Base-by-base conservation (phyloP, 345 rosid genomes). In the Salix exigua region DNA sequence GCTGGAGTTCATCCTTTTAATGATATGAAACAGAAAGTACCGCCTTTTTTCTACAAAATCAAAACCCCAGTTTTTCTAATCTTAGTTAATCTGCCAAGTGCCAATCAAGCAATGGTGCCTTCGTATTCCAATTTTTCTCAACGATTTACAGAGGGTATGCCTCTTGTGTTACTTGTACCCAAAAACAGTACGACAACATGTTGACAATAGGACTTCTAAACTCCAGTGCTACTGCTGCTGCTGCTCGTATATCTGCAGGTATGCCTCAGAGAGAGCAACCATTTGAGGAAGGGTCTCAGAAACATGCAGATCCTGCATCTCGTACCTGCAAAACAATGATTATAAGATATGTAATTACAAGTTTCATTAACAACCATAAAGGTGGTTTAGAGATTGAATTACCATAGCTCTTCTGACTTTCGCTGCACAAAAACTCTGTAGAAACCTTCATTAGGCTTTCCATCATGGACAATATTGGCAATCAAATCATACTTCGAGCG, bases 211-310 rank as follows among this genome's bases (percentile, higher is more conserved):
- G 18, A 51, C 19, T 70, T 58, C 55, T 26, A 46, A 18, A 31
- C 40, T 73, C 50, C 5, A 35, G 44, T 70, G 72, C 83, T 78
- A 83, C 85, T 81, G 87, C 38, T 96, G 87, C 38, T 96, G 96
- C 89, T 87, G 95, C 94, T 96, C 99, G 16, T 92, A 96, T 80
- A 96, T 96, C 88, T 96, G 99, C 92, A 96, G 85, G 73, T 94
- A 94, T 26, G 98, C 91, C 88, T 96, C 98, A 0, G 99, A 96
- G 26, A 96, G 89, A 1, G 94, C 97, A 61, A 96, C 99, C 97
- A 96, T 96, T 67, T 96, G 99, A 50, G 99, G 95, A 80, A 96
- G 95, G 11, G 97, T 92, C 80, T 96, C 99, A 0, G 97, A 93
- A 71, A 96, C 98, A 68, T 91, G 98, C 67, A 96, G 78, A 89